A percentile compares a stretch with the other conserved stretches of the same genome.
phyloP scores from a whole-genome alignment of 352 stramenopile genomes.

The Phytopythium mirpurense region DNA sequence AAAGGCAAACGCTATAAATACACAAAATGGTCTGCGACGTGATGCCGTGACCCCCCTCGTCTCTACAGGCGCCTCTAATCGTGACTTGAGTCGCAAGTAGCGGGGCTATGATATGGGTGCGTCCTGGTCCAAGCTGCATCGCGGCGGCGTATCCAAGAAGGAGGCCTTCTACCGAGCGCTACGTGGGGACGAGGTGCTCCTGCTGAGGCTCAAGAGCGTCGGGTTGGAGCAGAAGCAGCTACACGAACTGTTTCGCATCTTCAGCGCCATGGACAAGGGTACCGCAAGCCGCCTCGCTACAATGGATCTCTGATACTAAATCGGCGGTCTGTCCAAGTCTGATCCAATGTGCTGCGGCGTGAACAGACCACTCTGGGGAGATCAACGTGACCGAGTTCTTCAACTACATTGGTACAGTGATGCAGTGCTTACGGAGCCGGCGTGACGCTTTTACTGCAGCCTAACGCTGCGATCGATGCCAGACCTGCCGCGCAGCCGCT shows the following conservation, averaged over 20 bases:
- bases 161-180: constrained; percentile 24
- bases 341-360: neutral
- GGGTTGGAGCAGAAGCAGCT: constrained; percentile 46
- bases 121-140: neutral
- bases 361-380: constrained; percentile 48
- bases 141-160: constrained; percentile 5
- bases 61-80: no score
- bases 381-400: constrained; percentile 73
- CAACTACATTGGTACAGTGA: constrained; percentile 41
- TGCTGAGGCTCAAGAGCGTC: constrained; percentile 31
- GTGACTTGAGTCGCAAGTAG: no score
- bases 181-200: constrained; percentile 27
- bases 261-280: constrained; percentile 51
- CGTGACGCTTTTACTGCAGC: neutral
- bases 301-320: no score
- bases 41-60: no score
- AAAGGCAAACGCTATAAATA: no score
- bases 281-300: no score
- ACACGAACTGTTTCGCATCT: constrained; percentile 45
- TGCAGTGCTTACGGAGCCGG: neutral
- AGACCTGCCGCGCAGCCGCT: constrained; percentile 54
- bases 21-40: no score
- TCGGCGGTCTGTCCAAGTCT: no score
- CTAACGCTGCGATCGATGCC: neutral
- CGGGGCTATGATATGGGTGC: constrained; percentile 17